A percentile compares a stretch with the other conserved stretches of the same genome.
phyloP scores from a whole-genome alignment of 108 stramenopile species.

The Cyclotella kingstonii region DNA sequence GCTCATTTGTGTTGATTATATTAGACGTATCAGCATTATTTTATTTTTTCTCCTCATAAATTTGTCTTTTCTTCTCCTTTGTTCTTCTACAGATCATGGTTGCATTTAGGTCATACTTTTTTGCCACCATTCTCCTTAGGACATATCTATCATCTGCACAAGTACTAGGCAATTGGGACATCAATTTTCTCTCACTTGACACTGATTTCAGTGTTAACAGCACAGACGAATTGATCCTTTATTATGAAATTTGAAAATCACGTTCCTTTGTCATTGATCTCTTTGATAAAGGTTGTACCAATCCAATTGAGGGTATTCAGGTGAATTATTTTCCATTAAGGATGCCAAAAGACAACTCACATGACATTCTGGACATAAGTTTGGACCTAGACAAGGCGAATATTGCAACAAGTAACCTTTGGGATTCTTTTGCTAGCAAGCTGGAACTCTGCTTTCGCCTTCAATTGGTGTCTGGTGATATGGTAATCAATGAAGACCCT shows the following conservation, averaged over 20 bases:
- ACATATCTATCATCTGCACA: slow-evolving; percentile 6
- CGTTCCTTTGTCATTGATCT: slow-evolving; percentile 11
- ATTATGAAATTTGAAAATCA: slow-evolving; percentile 10
- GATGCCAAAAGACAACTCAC: slow-evolving; percentile 14
- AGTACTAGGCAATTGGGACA: slow-evolving; percentile 32
- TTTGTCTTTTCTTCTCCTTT: not conserved
- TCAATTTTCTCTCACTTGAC: slow-evolving; percentile 10
- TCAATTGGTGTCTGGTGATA: slow-evolving; percentile 13
- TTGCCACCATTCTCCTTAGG: slow-evolving; percentile 11
- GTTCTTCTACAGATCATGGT: not conserved
- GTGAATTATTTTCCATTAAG: not conserved
- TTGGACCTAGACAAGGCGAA: slow-evolving; percentile 18
- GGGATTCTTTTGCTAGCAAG: slow-evolving; percentile 1
- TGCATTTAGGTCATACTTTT: slow-evolving; percentile 13
- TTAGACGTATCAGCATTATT: too few species aligned
- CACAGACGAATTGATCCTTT: slow-evolving; percentile 12
- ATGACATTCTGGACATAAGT: slow-evolving; percentile 20
- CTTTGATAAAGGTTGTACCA: slow-evolving; percentile 21
- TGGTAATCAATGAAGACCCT: slow-evolving; percentile 23
- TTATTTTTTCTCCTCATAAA: too few species aligned
- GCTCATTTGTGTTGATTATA: too few species aligned
- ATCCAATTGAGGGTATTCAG: slow-evolving; percentile 16
- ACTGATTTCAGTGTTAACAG: slow-evolving; percentile 9
- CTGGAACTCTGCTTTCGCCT: slow-evolving; percentile 32
- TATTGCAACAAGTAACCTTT: slow-evolving; percentile 16